Conservation (phyloP, 345 rosid species). For the Erodium maritimum region DNA sequence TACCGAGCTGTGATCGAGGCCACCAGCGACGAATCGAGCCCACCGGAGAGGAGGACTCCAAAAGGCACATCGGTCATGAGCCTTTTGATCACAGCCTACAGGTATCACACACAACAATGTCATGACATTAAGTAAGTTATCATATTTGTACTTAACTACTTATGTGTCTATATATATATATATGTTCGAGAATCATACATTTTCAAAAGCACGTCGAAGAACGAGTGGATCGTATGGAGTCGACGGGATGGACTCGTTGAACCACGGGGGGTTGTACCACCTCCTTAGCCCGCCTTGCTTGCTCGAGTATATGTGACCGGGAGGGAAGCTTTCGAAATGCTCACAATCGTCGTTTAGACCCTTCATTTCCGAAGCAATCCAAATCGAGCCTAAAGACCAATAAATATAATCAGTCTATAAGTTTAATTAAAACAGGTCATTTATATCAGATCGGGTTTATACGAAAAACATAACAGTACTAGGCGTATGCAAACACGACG, state of each 20-base stretch:
- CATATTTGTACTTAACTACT: not conserved
- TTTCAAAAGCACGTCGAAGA: slow-evolving; percentile 57
- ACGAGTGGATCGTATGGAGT: slow-evolving; percentile 66
- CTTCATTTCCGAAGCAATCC: slow-evolving; percentile 83
- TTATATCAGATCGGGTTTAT: too few relatives aligned
- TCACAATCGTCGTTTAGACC: slow-evolving; percentile 87
- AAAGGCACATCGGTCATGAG: slow-evolving; percentile 92
- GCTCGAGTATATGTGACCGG: slow-evolving; percentile 90
- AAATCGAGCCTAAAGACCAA: slow-evolving; percentile 58
- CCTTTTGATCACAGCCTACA: slow-evolving; percentile 84
- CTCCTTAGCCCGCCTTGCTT: slow-evolving; percentile 50
- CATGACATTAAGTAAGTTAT: too few relatives aligned
- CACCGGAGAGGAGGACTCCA: slow-evolving; percentile 89
- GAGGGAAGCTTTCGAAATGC: slow-evolving; percentile 78
- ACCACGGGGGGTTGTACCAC: slow-evolving; percentile 95
- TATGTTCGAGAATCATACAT: slow-evolving; percentile 29
- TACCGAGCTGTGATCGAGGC: slow-evolving; percentile 80
- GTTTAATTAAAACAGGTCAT: too few relatives aligned
- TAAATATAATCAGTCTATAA: too few relatives aligned
- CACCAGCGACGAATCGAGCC: slow-evolving; percentile 86
- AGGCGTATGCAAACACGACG: too few relatives aligned
- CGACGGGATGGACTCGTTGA: slow-evolving; percentile 53
- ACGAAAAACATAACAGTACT: too few relatives aligned
- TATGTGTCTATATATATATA: not conserved
- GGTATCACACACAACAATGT: not conserved